Percentiles rank a stretch among this genome's conserved stretches.
These are phyloP conservation scores for Rhodotorula sp. DNA, from an alignment of 1,284 basidiomycete genomes.

Conservation along the genomic window DNA sequence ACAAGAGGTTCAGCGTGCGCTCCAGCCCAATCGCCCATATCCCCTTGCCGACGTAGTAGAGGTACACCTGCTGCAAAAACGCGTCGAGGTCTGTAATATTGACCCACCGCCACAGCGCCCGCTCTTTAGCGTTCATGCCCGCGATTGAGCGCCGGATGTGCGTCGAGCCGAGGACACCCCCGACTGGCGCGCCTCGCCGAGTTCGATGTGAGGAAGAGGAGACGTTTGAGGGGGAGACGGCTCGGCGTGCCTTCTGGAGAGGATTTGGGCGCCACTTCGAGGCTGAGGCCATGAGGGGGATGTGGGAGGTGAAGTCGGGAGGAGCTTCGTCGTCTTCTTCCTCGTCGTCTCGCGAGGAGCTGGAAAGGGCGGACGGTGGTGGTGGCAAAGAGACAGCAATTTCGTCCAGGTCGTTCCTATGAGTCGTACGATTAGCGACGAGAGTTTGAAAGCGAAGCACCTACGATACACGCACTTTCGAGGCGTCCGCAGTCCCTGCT, in stretches of 20 bases:
- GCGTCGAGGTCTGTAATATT: constrained; percentile 95
- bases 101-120: constrained; percentile 96
- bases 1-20: constrained; percentile 86
- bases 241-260: neutral
- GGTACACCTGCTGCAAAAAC: constrained; percentile 79
- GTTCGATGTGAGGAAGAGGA: neutral
- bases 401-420: constrained; percentile 5
- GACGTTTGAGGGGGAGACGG: neutral
- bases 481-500: neutral
- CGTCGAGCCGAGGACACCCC: constrained; percentile 19
- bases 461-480: neutral
- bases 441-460: neutral
- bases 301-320: constrained; percentile 36
- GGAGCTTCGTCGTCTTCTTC: constrained; percentile 37
- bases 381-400: constrained; percentile 20
- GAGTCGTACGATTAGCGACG: neutral
- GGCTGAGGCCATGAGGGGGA: constrained; percentile 19
- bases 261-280: neutral
- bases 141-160: neutral
- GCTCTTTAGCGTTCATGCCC: constrained; percentile 55
- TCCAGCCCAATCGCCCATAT: constrained; percentile 89
- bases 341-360: constrained; percentile 5
- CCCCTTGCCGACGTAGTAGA: constrained; percentile 94
- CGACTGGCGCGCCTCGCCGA: neutral
- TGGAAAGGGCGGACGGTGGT: constrained; percentile 22